Percentiles rank a stretch among this genome's conserved stretches.
Conservation (phyloP, 345 rosid genomes). For the Bruguiera gymnorhiza region DNA sequence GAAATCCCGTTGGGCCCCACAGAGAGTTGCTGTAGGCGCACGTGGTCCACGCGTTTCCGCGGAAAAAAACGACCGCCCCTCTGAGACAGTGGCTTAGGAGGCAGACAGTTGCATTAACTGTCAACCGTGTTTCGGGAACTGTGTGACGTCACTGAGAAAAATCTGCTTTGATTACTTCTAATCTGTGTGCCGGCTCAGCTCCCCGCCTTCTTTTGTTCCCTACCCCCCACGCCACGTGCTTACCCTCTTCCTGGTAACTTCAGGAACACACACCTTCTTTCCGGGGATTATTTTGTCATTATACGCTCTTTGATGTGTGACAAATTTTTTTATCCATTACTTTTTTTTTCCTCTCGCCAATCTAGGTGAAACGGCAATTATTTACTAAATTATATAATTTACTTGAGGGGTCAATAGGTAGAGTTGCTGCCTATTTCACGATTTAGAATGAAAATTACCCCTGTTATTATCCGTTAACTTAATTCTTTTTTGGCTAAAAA, state of each 20-base stretch:
- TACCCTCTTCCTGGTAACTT: not conserved
- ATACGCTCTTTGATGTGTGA: no score
- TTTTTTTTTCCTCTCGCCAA: no score
- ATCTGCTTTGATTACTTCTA: not conserved
- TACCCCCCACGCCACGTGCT: not conserved
- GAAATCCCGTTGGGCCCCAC: not conserved
- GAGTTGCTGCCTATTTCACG: no score
- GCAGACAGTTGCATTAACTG: conserved; percentile 17
- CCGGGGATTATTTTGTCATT: no score
- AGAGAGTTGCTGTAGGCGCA: not conserved
- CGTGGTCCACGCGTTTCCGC: conserved; percentile 24
- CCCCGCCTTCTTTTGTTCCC: no score
- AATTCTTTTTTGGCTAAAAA: no score
- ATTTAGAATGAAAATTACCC: no score
- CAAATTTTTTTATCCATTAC: no score
- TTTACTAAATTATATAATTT: no score
- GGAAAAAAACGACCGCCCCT: not conserved
- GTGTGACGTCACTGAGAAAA: conserved; percentile 7
- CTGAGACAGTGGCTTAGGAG: not conserved
- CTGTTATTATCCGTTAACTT: no score
- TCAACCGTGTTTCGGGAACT: conserved; percentile 10
- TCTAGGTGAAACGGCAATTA: no score
- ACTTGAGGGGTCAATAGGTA: no score
- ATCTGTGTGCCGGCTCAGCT: not conserved
- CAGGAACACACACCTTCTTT: not conserved